phyloP scores from a whole-genome alignment of 225 moss, liverwort and hornwort genomes.

The Neckera pumila region DNA sequence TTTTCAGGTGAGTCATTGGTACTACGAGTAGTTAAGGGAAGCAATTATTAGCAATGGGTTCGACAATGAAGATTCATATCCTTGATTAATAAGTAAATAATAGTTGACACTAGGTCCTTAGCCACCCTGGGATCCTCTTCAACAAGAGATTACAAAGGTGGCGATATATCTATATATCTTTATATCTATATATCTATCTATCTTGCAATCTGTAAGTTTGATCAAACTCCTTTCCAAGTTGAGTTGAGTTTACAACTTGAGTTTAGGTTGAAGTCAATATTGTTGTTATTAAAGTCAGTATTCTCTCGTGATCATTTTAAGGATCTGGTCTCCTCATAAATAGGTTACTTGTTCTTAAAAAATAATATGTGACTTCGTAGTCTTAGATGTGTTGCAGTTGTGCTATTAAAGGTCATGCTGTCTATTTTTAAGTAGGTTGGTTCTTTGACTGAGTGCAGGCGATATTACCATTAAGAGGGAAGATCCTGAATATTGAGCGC shows the following conservation, averaged over 20 bases:
- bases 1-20: conserved; percentile 45
- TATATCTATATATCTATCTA: too few relatives aligned
- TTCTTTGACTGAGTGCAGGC: conserved; percentile 37
- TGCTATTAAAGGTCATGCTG: background rate
- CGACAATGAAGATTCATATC: background rate
- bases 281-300: background rate
- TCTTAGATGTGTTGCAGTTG: background rate
- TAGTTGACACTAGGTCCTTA: background rate
- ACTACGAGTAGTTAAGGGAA: background rate
- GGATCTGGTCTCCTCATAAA: background rate
- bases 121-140: background rate
- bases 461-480: conserved; percentile 81
- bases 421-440: background rate
- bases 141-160: background rate
- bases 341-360: background rate
- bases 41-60: background rate
- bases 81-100: background rate
- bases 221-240: background rate
- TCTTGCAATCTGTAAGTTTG: too few relatives aligned
- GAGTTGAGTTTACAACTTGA: background rate
- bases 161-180: background rate
- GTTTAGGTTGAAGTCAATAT: background rate
- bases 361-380: background rate
- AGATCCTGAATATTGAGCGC: conserved; percentile 89
- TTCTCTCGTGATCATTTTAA: background rate